A percentile compares a stretch with the other conserved stretches of the same genome.
phyloP scores from a whole-genome alignment of 2,329 filamentous ascomycete species.

The Hypoxylon sp. region DNA sequence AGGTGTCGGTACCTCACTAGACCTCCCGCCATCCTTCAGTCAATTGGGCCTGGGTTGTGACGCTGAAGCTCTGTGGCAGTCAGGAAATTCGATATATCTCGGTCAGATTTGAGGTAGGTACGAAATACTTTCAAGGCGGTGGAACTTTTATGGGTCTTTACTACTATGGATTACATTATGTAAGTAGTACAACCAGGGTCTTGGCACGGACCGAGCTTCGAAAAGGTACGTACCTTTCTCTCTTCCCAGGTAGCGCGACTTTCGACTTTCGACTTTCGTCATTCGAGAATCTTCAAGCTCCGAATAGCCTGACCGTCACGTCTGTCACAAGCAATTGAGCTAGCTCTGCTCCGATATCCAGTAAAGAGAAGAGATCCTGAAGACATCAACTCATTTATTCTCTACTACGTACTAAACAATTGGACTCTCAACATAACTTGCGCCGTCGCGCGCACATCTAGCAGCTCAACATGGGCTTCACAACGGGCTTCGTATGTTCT shows the following conservation, averaged over 20 bases:
- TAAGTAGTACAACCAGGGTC: no score
- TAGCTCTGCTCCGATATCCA: conserved; percentile 9
- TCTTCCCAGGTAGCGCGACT: conserved; percentile 35
- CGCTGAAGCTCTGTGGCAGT: conserved; percentile 2
- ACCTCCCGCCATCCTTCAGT: conserved; percentile 81
- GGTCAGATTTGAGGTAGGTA: conserved; percentile 18
- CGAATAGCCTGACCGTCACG: not conserved
- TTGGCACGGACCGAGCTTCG: conserved; percentile 17
- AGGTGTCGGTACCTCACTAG: conserved; percentile 90
- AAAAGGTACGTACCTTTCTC: conserved; percentile 7
- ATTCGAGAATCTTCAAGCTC: conserved; percentile 21
- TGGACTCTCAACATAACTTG: conserved; percentile 40
- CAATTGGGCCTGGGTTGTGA: conserved; percentile 25
- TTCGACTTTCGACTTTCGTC: conserved; percentile 43
- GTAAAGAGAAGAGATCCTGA: not conserved
- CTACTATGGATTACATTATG: no score
- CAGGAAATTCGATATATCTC: not conserved
- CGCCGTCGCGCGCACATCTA: conserved; percentile 46
- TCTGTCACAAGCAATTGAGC: conserved; percentile 22
- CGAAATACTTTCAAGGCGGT: conserved; percentile 12
- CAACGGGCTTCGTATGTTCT: conserved; percentile 75
- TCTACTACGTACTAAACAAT: conserved; percentile 31
- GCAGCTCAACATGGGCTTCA: conserved; percentile 73
- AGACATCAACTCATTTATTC: conserved; percentile 2
- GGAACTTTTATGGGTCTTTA: conserved; percentile 13